These are phyloP conservation scores for Candida xiaguanensis DNA, from an alignment of 805 yeast genomes.

Conservation along the genomic window DNA sequence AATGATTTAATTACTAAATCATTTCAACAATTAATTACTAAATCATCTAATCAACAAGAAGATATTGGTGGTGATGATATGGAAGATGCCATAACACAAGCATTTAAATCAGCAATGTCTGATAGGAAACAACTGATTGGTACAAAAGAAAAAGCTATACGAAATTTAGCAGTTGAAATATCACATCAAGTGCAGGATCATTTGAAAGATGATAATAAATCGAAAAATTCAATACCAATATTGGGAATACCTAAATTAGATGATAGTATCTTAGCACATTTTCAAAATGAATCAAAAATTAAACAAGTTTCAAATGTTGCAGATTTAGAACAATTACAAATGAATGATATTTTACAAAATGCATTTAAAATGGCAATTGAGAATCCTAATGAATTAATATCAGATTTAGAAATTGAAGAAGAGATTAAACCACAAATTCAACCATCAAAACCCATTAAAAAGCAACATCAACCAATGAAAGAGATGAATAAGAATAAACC, in stretches of 20 bases:
- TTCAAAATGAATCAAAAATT: constrained; percentile 27
- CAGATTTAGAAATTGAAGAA: constrained; percentile 28
- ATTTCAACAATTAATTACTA: constrained; percentile 13
- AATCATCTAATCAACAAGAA: background rate
- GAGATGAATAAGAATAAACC: background rate
- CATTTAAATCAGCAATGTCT: constrained; percentile 20
- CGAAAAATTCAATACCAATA: constrained; percentile 6
- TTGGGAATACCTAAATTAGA: constrained; percentile 30
- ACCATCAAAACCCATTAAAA: background rate
- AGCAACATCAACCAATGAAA: background rate
- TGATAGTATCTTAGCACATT: constrained; percentile 34
- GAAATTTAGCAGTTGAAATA: constrained; percentile 28
- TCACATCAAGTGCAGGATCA: constrained; percentile 28
- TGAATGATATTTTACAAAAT: constrained; percentile 72
- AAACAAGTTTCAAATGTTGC: constrained; percentile 22
- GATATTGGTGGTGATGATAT: constrained; percentile 12
- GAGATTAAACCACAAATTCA: background rate
- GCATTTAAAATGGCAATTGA: constrained; percentile 76
- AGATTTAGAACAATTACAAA: constrained; percentile 51
- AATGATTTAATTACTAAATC: constrained; percentile 20
- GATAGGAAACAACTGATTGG: constrained; percentile 13
- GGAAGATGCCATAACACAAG: constrained; percentile 28
- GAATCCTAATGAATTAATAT: constrained; percentile 48
- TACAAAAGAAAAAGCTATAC: constrained; percentile 17
- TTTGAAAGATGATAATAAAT: constrained; percentile 14